Evolutionary conservation across 2,329 filamentous ascomycete species (phyloP).

Genomic region (Chlorencoelia australis): DNA sequence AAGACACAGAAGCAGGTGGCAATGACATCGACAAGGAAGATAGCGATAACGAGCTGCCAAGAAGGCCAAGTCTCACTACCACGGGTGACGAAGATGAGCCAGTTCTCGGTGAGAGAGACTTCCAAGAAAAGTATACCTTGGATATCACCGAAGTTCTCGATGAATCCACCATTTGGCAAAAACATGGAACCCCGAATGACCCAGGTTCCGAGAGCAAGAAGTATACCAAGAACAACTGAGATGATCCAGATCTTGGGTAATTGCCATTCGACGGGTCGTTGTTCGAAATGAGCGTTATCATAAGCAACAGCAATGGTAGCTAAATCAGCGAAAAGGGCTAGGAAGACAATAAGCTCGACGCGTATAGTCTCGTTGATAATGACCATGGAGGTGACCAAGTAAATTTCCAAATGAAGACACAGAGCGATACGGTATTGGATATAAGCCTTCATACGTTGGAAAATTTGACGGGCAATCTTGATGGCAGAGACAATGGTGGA

Average conservation of each 20-base stretch:
- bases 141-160: constrained; percentile 64
- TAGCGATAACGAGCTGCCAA: constrained; percentile 63
- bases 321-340: constrained; percentile 70
- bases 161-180: constrained; percentile 59
- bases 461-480: constrained; percentile 90
- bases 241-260: constrained; percentile 76
- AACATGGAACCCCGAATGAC: constrained; percentile 61
- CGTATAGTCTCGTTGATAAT: constrained; percentile 70
- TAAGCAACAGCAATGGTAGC: constrained; percentile 71
- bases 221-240: constrained; percentile 54
- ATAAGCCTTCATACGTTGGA: constrained; percentile 95
- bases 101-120: constrained; percentile 65
- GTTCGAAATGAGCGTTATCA: constrained; percentile 69
- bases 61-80: constrained; percentile 64
- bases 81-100: constrained; percentile 70
- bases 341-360: constrained; percentile 66
- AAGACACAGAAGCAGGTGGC: constrained; percentile 67
- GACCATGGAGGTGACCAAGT: constrained; percentile 68
- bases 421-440: constrained; percentile 92
- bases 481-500: constrained; percentile 87
- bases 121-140: constrained; percentile 68
- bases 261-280: constrained; percentile 70
- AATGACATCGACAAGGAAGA: constrained; percentile 60
- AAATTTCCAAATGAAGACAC: constrained; percentile 80
- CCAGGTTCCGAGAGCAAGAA: constrained; percentile 64